Base-by-base conservation (phyloP, 805 yeast genomes). In the Suhomyces emberorum region DNA sequence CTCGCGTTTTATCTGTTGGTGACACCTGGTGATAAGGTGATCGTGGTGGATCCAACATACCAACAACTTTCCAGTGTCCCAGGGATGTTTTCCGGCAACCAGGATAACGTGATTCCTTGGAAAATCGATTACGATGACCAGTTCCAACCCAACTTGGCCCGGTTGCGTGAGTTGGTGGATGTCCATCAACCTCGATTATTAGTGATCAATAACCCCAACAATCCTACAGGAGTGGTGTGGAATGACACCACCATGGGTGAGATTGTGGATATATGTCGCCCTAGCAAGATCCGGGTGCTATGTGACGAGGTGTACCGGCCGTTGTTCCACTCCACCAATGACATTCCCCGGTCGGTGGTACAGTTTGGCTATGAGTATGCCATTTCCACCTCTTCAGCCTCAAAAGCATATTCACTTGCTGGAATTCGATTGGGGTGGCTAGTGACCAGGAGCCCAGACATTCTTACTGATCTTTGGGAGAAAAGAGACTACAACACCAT, bases 301-400 rank as follows among this genome's bases (percentile, higher is more conserved):
- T 64, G 72, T 30, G 81, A 76, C 50, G 80, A 76, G 43, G 80
- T 75, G 6, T 76, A 76, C 47, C 54, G 79, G 7, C 81, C 80
- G 8, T 54, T 76, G 34, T 72, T 59, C 49, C 77, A 74, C 49
- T 58, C 68, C 4, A 43, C 57, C 7, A 10, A 27, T 3, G 50
- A 34, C 11, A 29, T 22, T 3, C 74, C 78, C 4, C 52, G 51
- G 20, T 67, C 76, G 3, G 61, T 70, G 10, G 65, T 68, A 9
- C 56, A 63, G 22, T 49, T 73, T 16, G 60, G 59, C 3, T 70
- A 70, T 39, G 61, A 59, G 2, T 65, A 63, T 40, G 68, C 72
- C 4, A 59, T 75, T 25, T 61, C 70, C 7, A 72, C 79, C 1
- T 63, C 74, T 3, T 73, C 79, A 5, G 65, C 68, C 59, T 73